Conservation (phyloP, 2,329 filamentous ascomycete species). For the Pyricularia sp. region DNA sequence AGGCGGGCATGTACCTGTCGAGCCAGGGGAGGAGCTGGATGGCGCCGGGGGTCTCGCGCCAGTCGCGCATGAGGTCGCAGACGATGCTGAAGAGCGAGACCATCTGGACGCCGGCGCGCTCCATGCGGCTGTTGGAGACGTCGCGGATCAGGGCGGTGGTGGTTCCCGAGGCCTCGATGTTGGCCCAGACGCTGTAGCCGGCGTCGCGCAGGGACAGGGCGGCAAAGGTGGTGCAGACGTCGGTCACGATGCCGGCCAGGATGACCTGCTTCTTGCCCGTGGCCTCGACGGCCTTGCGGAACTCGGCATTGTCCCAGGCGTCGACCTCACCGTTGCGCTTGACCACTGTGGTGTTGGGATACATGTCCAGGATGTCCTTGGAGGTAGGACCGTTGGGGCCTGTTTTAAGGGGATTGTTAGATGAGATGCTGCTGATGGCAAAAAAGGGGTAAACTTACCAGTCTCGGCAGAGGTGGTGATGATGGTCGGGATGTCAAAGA, state of each 20-base stretch:
- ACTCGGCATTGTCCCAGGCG: conserved; percentile 67
- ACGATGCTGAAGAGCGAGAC: conserved; percentile 50
- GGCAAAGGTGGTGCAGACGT: conserved; percentile 68
- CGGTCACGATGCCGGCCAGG: conserved; percentile 62
- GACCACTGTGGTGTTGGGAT: conserved; percentile 58
- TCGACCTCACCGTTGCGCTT: conserved; percentile 63
- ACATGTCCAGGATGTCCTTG: conserved; percentile 58
- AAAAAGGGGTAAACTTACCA: conserved; percentile 19
- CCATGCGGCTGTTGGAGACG: conserved; percentile 13
- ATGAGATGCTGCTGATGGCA: neutral
- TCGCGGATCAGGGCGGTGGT: conserved; percentile 51
- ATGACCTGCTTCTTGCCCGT: conserved; percentile 62
- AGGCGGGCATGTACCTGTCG: conserved; percentile 55
- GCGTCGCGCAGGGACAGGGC: conserved; percentile 61
- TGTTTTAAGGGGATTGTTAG: conserved; percentile 8
- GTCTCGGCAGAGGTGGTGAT: conserved; percentile 60
- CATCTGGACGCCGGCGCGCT: conserved; percentile 4
- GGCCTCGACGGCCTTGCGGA: conserved; percentile 54
- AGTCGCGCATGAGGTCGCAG: conserved; percentile 63
- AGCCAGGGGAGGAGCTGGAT: conserved; percentile 52
- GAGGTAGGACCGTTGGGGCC: conserved; percentile 65
- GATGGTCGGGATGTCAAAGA: conserved; percentile 60
- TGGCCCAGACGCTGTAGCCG: conserved; percentile 66
- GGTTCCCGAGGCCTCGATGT: conserved; percentile 63
- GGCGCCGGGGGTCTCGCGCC: conserved; percentile 46